A percentile compares a stretch with the other conserved stretches of the same genome.
Evolutionary conservation across 345 rosid species (phyloP).

Genomic region (Bretschneidera sinensis): DNA sequence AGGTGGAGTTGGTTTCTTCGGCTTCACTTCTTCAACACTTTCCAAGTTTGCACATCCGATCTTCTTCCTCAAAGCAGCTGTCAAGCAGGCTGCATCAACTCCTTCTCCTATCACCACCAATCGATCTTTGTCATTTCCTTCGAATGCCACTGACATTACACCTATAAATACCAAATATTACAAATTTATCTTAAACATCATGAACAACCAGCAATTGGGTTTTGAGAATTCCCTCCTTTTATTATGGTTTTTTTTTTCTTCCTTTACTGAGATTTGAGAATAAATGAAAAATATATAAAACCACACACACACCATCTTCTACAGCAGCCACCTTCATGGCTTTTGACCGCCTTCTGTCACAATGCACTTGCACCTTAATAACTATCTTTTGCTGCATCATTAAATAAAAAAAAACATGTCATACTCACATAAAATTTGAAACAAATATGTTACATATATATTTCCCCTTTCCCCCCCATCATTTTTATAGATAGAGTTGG

Average conservation of each 20-base stretch:
- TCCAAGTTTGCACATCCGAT: slow-evolving; percentile 25
- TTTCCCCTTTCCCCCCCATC: too few relatives aligned
- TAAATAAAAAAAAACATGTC: background rate
- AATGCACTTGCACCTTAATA: slow-evolving; percentile 19
- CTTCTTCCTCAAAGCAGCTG: slow-evolving; percentile 32
- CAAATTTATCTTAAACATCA: slow-evolving; percentile 3
- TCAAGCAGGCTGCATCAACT: slow-evolving; percentile 36
- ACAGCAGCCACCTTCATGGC: slow-evolving; percentile 34
- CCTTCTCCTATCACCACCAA: slow-evolving; percentile 35
- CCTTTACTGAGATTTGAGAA: background rate
- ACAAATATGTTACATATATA: too few relatives aligned
- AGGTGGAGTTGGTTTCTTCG: background rate
- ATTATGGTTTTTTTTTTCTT: background rate
- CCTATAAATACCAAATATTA: slow-evolving; percentile 24
- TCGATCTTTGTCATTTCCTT: slow-evolving; percentile 30
- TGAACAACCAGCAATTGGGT: background rate
- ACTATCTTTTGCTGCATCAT: slow-evolving; percentile 39
- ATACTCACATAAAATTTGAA: too few relatives aligned
- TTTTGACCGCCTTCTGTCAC: slow-evolving; percentile 32
- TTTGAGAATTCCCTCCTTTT: background rate
- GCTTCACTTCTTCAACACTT: slow-evolving; percentile 28
- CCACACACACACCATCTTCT: slow-evolving; percentile 20
- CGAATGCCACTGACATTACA: slow-evolving; percentile 33
- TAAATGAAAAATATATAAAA: background rate
- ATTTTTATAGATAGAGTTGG: too few relatives aligned